Conservation (phyloP, 2,329 filamentous ascomycete genomes). For the Fusarium sp. region DNA sequence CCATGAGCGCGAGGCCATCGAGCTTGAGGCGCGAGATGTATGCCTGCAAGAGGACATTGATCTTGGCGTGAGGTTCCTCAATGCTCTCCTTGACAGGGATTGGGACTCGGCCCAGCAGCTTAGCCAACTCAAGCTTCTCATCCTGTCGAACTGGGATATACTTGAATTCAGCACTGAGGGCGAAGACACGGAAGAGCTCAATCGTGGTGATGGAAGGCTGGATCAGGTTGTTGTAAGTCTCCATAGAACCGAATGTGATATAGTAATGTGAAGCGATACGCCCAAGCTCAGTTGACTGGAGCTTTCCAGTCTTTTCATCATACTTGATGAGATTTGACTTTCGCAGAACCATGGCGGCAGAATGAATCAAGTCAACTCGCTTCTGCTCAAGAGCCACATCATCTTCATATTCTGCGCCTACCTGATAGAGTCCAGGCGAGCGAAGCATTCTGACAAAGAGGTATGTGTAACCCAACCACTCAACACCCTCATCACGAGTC, state of each 20-base stretch:
- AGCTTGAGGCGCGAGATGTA: slow-evolving; percentile 96
- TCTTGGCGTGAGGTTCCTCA: slow-evolving; percentile 96
- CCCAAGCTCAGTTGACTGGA: slow-evolving; percentile 93
- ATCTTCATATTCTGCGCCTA: slow-evolving; percentile 94
- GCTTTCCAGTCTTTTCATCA: slow-evolving; percentile 88
- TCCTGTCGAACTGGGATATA: slow-evolving; percentile 98
- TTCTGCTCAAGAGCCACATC: slow-evolving; percentile 94
- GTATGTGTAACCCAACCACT: slow-evolving; percentile 98
- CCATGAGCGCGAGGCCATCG: slow-evolving; percentile 95
- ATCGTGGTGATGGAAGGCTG: slow-evolving; percentile 93
- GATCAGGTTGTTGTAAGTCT: slow-evolving; percentile 95
- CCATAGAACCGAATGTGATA: slow-evolving; percentile 95
- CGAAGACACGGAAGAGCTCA: slow-evolving; percentile 95
- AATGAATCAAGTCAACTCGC: slow-evolving; percentile 96
- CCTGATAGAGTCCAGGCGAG: slow-evolving; percentile 93
- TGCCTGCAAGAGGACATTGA: slow-evolving; percentile 95
- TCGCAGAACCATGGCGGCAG: slow-evolving; percentile 86
- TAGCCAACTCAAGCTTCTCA: slow-evolving; percentile 95
- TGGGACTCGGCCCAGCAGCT: slow-evolving; percentile 87
- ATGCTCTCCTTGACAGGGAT: slow-evolving; percentile 98
- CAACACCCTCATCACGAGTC: slow-evolving; percentile 93
- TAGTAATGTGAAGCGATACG: slow-evolving; percentile 98
- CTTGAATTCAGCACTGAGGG: slow-evolving; percentile 97
- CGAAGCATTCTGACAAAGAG: slow-evolving; percentile 97
- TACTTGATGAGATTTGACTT: slow-evolving; percentile 93